phyloP scores from a whole-genome alignment of 1,139 yeast species.

The Candida glucosophila region DNA sequence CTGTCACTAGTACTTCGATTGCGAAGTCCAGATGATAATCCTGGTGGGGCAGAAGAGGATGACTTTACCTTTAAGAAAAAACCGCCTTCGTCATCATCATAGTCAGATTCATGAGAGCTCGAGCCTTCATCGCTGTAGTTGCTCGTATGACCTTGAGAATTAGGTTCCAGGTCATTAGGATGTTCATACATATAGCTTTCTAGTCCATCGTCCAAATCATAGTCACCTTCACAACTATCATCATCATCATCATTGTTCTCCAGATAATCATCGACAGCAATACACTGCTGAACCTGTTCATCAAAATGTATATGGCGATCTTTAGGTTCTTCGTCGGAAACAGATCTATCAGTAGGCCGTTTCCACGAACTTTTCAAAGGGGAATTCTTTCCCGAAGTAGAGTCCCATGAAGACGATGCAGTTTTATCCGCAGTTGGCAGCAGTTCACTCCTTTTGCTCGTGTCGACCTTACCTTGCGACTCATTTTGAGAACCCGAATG shows the following conservation, averaged over 20 bases:
- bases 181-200: constrained; percentile 10
- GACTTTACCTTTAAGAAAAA: constrained; percentile 53
- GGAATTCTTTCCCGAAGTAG: constrained; percentile 1
- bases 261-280: constrained; percentile 46
- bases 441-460: background rate
- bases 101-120: constrained; percentile 36
- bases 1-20: constrained; percentile 4
- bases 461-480: too few species aligned
- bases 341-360: constrained; percentile 1
- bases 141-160: background rate
- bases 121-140: constrained; percentile 18
- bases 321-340: constrained; percentile 18
- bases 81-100: constrained; percentile 61
- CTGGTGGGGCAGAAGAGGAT: constrained; percentile 26
- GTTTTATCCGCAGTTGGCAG: background rate
- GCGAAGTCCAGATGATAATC: constrained; percentile 10
- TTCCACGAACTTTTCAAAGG: too few species aligned
- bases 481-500: too few species aligned
- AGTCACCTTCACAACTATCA: constrained; percentile 7
- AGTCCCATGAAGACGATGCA: background rate
- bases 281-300: constrained; percentile 88
- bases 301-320: constrained; percentile 87
- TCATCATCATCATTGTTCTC: constrained; percentile 28
- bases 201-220: constrained; percentile 11
- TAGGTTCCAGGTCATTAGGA: constrained; percentile 3